Evolutionary conservation across 2,329 filamentous ascomycete species (phyloP), one percentile per base, ranked within the genome.

Genomic region (Ophiostoma tasmaniense): DNA sequence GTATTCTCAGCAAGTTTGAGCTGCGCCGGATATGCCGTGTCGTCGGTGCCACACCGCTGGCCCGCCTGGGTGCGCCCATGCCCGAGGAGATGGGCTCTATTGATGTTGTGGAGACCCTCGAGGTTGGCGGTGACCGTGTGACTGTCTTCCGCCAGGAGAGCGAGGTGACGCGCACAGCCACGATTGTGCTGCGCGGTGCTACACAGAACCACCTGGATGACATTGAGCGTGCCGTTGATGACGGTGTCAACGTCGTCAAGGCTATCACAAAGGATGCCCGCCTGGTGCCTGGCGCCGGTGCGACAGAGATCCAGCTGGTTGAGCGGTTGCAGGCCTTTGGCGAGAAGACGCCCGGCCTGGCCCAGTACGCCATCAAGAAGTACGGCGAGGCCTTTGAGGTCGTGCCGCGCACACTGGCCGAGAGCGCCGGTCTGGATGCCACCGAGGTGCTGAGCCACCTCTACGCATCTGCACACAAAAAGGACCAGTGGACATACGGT

Each of bases 151-250:
- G 96, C 76, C 95, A 99, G 84, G 95, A 99, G 79, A 89, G 92
- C 76, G 92, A 97, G 75, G 86, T 89, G 68, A 98, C 96, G 66
- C 88, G 93, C 76, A 99, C 95, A 67, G 92, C 96, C 25, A 99
- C 95, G 8, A 86, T 99, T 66, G 93, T 99, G 67, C 88, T 99
- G 71, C 89, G 95, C 73, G 95, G 96, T 66, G 95, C 95, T 25
- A 99, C 95, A 5, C 94, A 98, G 81, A 99, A 99, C 83, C 92
- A 98, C 79, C 88, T 99, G 30, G 95, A 99, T 76, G 95, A 99
- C 75, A 87, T 99, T 45, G 95, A 99, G 84, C 90, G 95, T 73
- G 95, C 95, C 66, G 93, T 99, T 69, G 95, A 99, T 75, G 95
- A 99, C 74, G 95, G 95, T 73, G 95, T 99, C 78, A 99, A 98